Evolutionary conservation across 306 rosid species (phyloP).

Genomic region (Casuarina cunninghamiana): DNA sequence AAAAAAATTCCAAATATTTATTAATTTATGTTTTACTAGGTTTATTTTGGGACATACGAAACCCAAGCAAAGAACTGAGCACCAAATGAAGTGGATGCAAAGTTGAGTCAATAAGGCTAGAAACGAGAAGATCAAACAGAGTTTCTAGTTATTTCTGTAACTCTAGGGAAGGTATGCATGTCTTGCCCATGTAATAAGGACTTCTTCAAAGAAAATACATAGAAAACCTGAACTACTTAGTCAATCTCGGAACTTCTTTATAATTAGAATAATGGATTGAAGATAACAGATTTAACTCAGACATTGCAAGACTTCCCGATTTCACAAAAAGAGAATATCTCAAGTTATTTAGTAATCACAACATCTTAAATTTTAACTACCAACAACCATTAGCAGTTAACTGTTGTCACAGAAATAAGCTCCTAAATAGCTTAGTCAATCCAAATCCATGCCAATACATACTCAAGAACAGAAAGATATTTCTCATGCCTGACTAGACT

Average conservation of each 20-base stretch:
- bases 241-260: not conserved
- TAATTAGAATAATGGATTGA: not conserved
- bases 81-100: not conserved
- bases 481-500: not conserved
- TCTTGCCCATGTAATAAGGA: not conserved
- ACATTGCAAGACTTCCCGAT: not conserved
- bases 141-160: not conserved
- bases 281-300: not conserved
- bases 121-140: not conserved
- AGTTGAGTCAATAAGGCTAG: not conserved
- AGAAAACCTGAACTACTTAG: not conserved
- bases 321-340: not conserved
- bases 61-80: not conserved
- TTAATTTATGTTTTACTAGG: too few relatives aligned
- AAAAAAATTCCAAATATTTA: not conserved
- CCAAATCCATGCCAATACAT: not conserved
- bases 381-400: not conserved
- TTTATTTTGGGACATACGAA: not conserved
- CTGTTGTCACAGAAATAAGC: not conserved
- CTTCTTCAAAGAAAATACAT: not conserved
- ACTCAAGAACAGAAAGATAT: not conserved
- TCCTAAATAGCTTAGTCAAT: not conserved
- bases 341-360: not conserved
- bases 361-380: not conserved
- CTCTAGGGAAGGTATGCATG: conserved; percentile 1